Evolutionary conservation across 139 green algal genomes (phyloP).

Genomic region (Chlorella sp.): DNA sequence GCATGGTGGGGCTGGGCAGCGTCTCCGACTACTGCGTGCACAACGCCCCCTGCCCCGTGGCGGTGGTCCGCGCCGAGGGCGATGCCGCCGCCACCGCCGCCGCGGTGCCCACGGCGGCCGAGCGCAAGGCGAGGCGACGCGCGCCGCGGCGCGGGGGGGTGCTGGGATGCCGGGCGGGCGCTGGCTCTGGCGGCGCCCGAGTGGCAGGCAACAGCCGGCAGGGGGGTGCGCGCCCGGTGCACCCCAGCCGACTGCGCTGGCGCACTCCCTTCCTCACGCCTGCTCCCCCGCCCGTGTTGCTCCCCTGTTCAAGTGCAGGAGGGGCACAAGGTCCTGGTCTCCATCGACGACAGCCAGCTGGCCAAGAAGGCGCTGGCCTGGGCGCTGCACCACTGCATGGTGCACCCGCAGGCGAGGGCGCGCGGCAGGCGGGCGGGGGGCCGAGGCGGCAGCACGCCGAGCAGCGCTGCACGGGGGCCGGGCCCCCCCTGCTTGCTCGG

Average conservation of each 20-base stretch:
- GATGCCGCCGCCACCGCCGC: too few species aligned
- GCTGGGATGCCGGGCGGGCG: too few species aligned
- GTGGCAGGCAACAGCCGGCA: too few species aligned
- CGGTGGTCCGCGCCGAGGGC: slow-evolving; percentile 36
- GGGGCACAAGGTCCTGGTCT: slow-evolving; percentile 35
- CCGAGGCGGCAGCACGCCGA: not conserved
- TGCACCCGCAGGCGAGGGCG: too few species aligned
- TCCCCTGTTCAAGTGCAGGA: slow-evolving; percentile 1
- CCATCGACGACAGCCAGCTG: slow-evolving; percentile 32
- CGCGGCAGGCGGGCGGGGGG: too few species aligned
- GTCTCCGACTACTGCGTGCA: slow-evolving; percentile 61
- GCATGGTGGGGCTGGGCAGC: slow-evolving; percentile 60
- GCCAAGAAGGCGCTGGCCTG: not conserved
- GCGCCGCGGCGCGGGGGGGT: too few species aligned
- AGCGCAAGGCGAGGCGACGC: slow-evolving; percentile 4
- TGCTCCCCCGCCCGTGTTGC: not conserved
- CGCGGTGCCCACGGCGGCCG: too few species aligned
- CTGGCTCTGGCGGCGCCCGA: too few species aligned
- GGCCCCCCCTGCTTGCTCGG: not conserved
- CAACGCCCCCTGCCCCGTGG: slow-evolving; percentile 50
- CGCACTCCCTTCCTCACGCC: too few species aligned
- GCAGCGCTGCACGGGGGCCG: not conserved
- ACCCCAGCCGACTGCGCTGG: too few species aligned
- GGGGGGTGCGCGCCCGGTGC: too few species aligned
- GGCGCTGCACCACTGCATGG: not conserved